These are phyloP conservation scores for Ophiostoma novo-ulmi DNA, from an alignment of 2,329 filamentous ascomycete genomes.

Conservation along the genomic window DNA sequence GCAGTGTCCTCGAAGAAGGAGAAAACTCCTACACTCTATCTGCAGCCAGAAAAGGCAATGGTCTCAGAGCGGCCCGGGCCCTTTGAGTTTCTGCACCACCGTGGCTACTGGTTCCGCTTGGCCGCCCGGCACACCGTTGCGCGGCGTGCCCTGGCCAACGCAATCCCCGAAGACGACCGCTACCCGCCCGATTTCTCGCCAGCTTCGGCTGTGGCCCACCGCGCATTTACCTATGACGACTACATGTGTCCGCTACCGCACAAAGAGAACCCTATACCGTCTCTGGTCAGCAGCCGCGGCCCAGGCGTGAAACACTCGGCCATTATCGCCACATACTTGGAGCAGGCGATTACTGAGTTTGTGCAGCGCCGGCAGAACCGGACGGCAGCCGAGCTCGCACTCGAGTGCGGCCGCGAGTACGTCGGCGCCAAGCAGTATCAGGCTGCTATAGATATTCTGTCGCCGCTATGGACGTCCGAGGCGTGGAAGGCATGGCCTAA, in stretches of 20 bases:
- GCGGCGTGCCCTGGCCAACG: constrained; percentile 49
- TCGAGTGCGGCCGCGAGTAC: constrained; percentile 55
- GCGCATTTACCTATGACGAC: constrained; percentile 56
- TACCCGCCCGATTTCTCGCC: constrained; percentile 46
- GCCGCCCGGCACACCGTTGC: constrained; percentile 54
- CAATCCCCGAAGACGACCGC: constrained; percentile 57
- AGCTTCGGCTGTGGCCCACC: constrained; percentile 44
- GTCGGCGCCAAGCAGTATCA: constrained; percentile 48
- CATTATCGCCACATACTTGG: constrained; percentile 50
- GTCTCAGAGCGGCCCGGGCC: constrained; percentile 55
- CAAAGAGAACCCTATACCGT: constrained; percentile 50
- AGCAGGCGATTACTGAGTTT: constrained; percentile 50
- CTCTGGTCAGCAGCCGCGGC: not conserved
- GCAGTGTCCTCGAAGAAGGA: constrained; percentile 25
- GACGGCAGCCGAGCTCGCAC: constrained; percentile 50
- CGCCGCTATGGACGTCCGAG: constrained; percentile 47
- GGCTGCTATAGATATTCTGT: constrained; percentile 49
- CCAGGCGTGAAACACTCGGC: constrained; percentile 50
- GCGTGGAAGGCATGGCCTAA: constrained; percentile 53
- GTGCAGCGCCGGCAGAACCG: constrained; percentile 49
- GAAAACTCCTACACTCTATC: constrained; percentile 28
- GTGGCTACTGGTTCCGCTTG: constrained; percentile 61
- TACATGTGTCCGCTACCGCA: constrained; percentile 62
- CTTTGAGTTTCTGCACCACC: constrained; percentile 61
- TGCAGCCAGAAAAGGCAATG: constrained; percentile 55